A percentile compares a stretch with the other conserved stretches of the same genome.
These are phyloP conservation scores for Filobasidium wieringae DNA, from an alignment of 768 basidiomycete genomes.

Conservation along the genomic window DNA sequence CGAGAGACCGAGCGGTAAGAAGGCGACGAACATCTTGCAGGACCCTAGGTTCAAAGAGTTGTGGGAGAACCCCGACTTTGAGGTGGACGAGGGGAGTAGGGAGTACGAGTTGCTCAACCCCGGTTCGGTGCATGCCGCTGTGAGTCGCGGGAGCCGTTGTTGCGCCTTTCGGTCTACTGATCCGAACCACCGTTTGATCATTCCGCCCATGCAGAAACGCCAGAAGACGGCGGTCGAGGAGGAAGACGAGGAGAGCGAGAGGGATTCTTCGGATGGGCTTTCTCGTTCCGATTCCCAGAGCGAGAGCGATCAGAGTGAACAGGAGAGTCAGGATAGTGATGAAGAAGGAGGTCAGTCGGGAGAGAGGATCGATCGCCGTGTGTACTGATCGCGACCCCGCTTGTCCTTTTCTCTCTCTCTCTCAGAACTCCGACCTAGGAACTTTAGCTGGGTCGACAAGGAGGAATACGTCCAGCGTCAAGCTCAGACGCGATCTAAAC, in stretches of 20 bases:
- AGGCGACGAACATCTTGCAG: conserved; percentile 35
- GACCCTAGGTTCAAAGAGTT: conserved; percentile 84
- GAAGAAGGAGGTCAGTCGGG: conserved; percentile 16
- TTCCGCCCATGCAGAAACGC: conserved; percentile 23
- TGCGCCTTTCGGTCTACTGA: neutral
- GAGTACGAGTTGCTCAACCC: conserved; percentile 93
- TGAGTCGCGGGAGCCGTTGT: conserved; percentile 30
- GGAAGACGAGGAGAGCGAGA: conserved; percentile 78
- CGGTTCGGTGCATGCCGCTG: conserved; percentile 52
- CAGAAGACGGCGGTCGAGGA: conserved; percentile 73
- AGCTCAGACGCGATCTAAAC: conserved; percentile 29
- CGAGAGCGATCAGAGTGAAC: conserved; percentile 19
- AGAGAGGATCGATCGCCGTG: neutral
- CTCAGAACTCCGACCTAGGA: conserved; percentile 20
- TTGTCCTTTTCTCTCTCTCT: neutral
- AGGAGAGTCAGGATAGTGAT: conserved; percentile 22
- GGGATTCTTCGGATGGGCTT: conserved; percentile 32
- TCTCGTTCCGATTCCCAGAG: conserved; percentile 17
- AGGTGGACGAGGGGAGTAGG: conserved; percentile 73
- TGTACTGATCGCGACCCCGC: neutral
- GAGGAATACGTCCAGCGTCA: neutral
- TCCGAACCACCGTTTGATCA: neutral
- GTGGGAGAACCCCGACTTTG: conserved; percentile 82
- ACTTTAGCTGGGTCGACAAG: conserved; percentile 3
- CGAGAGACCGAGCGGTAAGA: conserved; percentile 20